Base-by-base conservation (phyloP, 805 yeast genomes). In the Candida xyloterini region DNA sequence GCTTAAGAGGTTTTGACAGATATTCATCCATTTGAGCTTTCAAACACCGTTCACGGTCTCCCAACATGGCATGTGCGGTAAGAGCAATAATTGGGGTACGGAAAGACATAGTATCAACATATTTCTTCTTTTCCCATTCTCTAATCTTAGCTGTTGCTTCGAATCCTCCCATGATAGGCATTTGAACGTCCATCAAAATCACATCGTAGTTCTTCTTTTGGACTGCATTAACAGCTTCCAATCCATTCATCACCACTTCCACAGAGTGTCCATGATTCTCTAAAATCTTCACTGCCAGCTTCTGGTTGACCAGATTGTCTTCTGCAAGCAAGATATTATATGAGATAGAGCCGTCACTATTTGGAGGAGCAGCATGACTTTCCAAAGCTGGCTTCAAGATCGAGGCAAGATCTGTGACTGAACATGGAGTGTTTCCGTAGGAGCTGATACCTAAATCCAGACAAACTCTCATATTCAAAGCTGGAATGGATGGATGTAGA, bases 121-220 rank as follows among this genome's bases (percentile, higher is more conserved):
- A 88, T 47, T 81, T 80, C 62, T 81, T 83, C 67, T 75, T 78
- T 63, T 87, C 96, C 95, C 95, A 86, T 56, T 84, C 88, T 51
- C 96, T 70, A 38, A 87, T 87, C 61, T 79, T 78, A 33, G 82
- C 86, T 1, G 95, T 86, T 2, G 95, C 95, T 56, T 87, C 96
- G 60, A 87, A 87, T 0, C 96, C 96, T 21, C 95, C 95, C 93
- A 87, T 88, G 11, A 85, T 86, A 7, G 95, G 95, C 96, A 87
- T 87, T 61, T 87, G 96, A 31, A 87, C 95, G 66, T 87, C 95
- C 96, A 87, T 87, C 50, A 87, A 73, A 14, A 87, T 84, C 33
- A 84, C 90, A 57, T 87, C 95, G 58, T 81, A 87, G 33, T 73
- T 70, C 46, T 73, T 76, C 48, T 74, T 70, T 57, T 79, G 70